A percentile compares a stretch with the other conserved stretches of the same genome.
Evolutionary conservation across 345 rosid genomes (phyloP).

Genomic region (Citrus cavaleriei): DNA sequence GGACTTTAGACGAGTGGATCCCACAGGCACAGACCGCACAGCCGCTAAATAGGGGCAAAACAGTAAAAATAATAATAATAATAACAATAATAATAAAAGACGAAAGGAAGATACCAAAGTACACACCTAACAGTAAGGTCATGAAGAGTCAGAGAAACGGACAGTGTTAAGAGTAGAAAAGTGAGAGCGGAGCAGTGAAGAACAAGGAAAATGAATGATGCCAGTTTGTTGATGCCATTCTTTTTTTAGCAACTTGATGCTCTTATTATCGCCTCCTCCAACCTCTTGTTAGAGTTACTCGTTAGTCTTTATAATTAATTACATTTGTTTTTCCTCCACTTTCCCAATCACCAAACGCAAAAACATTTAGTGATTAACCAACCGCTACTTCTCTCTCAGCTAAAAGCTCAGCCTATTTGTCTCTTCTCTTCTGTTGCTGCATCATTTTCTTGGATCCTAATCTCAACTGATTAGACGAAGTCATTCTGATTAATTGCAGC

Average conservation of each 20-base stretch:
- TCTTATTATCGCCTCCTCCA: constrained; percentile 9
- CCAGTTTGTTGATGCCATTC: constrained; percentile 3
- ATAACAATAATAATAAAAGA: no score
- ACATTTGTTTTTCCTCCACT: not conserved
- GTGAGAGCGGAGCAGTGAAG: constrained; percentile 16
- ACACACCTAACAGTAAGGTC: not conserved
- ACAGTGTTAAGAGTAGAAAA: not conserved
- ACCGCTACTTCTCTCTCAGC: not conserved
- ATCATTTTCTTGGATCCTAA: constrained; percentile 20
- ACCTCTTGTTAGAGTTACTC: constrained; percentile 6
- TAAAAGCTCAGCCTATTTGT: not conserved
- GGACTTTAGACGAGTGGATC: not conserved
- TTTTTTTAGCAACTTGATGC: not conserved
- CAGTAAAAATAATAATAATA: not conserved
- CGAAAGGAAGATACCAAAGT: not conserved
- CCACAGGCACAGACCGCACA: not conserved
- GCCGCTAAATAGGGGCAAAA: not conserved
- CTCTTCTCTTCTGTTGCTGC: constrained; percentile 5
- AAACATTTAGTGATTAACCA: not conserved
- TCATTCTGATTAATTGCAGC: constrained; percentile 5
- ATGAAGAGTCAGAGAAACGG: not conserved
- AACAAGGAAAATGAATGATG: constrained; percentile 26
- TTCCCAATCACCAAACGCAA: not conserved
- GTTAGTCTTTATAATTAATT: no score
- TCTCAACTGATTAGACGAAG: constrained; percentile 19